Evolutionary conservation across 116 monocot genomes (phyloP), one percentile per base, ranked within the genome.

Genomic region (Iris pallida): DNA sequence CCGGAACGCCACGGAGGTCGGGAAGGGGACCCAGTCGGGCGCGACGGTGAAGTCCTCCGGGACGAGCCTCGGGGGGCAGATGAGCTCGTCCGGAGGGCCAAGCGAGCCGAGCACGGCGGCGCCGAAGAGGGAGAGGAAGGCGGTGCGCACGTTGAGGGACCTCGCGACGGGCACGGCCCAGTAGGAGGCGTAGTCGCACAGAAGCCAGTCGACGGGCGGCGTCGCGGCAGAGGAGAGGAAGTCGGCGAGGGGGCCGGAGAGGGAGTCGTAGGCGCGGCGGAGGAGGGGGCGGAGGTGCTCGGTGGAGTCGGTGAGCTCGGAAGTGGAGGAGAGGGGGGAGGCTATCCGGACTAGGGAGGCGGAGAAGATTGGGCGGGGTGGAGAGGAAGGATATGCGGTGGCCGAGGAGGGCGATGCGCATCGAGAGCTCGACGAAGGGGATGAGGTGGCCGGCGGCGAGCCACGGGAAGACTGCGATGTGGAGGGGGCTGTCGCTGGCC

Each of bases 361-460:
- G 19, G 30, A 18, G 74, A 47, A 74, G 13, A 41, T 58, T 66
- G 30, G 14, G 7, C 4, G 59, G 49, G 15, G 74, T 47, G 66
- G 66, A 30, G 42, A 74, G 49, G 74, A 48, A 74, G 58, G 66
- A 59, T 48, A 74, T 41, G 48, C 51, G 74, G 66, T 74, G 74
- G 51, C 74, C 65, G 47, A 15, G 45, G 17, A 5, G 17, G 48
- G 74, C 66, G 4, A 74, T 4, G 42, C 19, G 41, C 16, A 53
- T 69, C 54, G 76, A 76, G 40, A 76, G 54, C 55, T 76, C 63
- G 9, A 76, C 62, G 76, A 60, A 69, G 8, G 76, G 76, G n/a
- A 16, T 61, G 9, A 76, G 53, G 56, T 76, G 76, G 56, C 76
- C 69, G 15, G 61, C 61, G 16, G 69, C 55, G 8, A 69, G 69